These are phyloP conservation scores for Epichloe aotearoae DNA, from an alignment of 2,329 filamentous ascomycete species.

Conservation along the genomic window DNA sequence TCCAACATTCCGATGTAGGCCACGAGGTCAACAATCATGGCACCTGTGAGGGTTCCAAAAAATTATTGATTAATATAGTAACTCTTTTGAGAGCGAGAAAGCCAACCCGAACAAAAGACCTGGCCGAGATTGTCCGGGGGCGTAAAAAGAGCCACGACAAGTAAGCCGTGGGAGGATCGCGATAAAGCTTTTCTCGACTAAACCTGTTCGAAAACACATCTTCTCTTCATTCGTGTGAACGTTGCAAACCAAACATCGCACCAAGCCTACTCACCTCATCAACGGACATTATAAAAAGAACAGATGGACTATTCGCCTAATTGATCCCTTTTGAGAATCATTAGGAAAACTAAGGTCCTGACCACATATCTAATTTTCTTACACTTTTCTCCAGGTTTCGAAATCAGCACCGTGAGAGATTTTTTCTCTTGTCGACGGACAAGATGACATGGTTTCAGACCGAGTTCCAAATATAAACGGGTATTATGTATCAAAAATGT, in stretches of 20 bases:
- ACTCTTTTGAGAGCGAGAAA: constrained; percentile 19
- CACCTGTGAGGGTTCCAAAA: constrained; percentile 3
- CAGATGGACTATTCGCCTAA: constrained; percentile 22
- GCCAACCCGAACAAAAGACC: constrained; percentile 11
- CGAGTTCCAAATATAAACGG: constrained; percentile 19
- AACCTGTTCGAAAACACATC: background rate
- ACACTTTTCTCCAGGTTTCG: constrained; percentile 4
- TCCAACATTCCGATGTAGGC: too few species aligned
- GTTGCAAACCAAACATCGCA: constrained; percentile 8
- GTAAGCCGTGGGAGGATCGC: background rate
- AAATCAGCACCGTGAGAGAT: constrained; percentile 14
- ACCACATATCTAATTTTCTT: constrained; percentile 14
- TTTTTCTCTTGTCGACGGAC: constrained; percentile 9
- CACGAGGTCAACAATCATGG: background rate
- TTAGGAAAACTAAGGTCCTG: constrained; percentile 16
- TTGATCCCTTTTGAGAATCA: constrained; percentile 16
- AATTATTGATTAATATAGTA: constrained; percentile 17
- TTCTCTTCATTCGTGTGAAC: constrained; percentile 2
- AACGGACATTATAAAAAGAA: constrained; percentile 21
- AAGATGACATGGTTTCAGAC: constrained; percentile 13
- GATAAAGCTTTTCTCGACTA: background rate
- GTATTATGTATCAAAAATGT: constrained; percentile 31
- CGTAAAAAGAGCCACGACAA: constrained; percentile 10
- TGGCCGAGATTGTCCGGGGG: constrained; percentile 11
- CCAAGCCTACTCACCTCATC: constrained; percentile 15